Evolutionary conservation across 2,329 filamentous ascomycete species (phyloP).

Genomic region (Neocatenulostroma microsporum): DNA sequence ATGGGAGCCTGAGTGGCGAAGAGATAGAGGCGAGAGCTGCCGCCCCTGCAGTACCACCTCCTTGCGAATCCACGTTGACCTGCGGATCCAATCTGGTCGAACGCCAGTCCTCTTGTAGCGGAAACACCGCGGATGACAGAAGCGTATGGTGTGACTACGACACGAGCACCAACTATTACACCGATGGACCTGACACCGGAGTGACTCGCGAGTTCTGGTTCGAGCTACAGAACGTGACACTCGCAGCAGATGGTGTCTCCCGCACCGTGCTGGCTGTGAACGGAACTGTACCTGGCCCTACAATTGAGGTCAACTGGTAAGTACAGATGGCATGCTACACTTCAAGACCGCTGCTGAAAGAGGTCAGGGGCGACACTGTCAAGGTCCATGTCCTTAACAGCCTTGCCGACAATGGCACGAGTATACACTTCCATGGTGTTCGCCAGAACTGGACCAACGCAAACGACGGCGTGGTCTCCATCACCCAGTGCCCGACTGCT

Average conservation of each 20-base stretch:
- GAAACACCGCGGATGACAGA: conserved; percentile 27
- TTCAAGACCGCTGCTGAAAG: too few species aligned
- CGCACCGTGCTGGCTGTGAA: conserved; percentile 38
- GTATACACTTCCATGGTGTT: conserved; percentile 46
- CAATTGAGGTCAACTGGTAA: conserved; percentile 36
- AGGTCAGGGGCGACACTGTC: conserved; percentile 28
- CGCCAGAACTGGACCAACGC: conserved; percentile 46
- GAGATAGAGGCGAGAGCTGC: too few species aligned
- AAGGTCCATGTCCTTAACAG: conserved; percentile 28
- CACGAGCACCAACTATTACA: conserved; percentile 30
- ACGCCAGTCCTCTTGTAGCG: conserved; percentile 15
- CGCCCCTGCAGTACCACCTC: neutral
- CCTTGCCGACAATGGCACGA: conserved; percentile 39
- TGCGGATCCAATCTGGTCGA: neutral
- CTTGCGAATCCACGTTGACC: too few species aligned
- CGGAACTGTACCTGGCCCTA: conserved; percentile 40
- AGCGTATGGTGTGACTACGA: conserved; percentile 28
- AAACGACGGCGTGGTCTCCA: conserved; percentile 40
- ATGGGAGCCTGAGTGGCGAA: too few species aligned
- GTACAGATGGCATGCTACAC: too few species aligned
- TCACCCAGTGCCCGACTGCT: conserved; percentile 61
- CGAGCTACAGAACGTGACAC: conserved; percentile 36
- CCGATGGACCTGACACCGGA: conserved; percentile 30
- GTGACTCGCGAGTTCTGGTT: conserved; percentile 37
- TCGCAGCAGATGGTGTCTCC: conserved; percentile 40